Evolutionary conservation across 495 filamentous ascomycete species (phyloP), one percentile per base, ranked within the genome.

Genomic region (Lasiosphaeria ovina): DNA sequence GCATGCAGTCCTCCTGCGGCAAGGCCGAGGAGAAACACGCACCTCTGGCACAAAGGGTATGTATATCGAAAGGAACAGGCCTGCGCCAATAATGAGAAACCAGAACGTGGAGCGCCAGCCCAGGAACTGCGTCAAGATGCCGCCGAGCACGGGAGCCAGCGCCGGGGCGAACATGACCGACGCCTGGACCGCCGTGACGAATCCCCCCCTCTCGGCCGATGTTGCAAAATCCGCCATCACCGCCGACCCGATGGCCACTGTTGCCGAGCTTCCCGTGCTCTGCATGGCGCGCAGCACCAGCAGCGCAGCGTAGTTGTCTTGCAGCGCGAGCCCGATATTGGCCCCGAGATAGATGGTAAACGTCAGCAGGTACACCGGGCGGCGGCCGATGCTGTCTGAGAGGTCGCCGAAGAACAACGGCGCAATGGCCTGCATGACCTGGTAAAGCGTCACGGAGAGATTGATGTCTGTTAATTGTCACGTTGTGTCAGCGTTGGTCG

Each of bases 41-140:
- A 42, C 38, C 64, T 87, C 85, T 0, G 84, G 84, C 52, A 83
- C 67, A 54, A 77, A 69, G 35, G 83, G 40, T 7, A 77, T 57
- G 58, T 79, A 77, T 0, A 78, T 16, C 12, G 72, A 51, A 6
- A 78, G 60, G 8, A 76, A 71, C 16, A 75, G 58, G 0, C 75
- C 81, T 2, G 73, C 70, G 9, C 77, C 66, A 7, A 85, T 83
- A 24, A 76, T 66, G 33, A 89, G 70, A 56, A 89, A 87, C 79
- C 80, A 86, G 68, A 89, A 90, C 16, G 86, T 84, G 31, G 70
- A 76, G 44, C 83, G 72, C 85, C 85, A 89, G 1, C 84, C 84
- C 1, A 85, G 69, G 55, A 76, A 86, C 32, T 85, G 74, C 10
- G 74, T 74, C 17, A 89, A 66, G 0, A 85, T 60, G 3, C 85